Evolutionary conservation across 495 filamentous ascomycete genomes (phyloP), one percentile per base, ranked within the genome.

Genomic region (Oidiodendron maius): DNA sequence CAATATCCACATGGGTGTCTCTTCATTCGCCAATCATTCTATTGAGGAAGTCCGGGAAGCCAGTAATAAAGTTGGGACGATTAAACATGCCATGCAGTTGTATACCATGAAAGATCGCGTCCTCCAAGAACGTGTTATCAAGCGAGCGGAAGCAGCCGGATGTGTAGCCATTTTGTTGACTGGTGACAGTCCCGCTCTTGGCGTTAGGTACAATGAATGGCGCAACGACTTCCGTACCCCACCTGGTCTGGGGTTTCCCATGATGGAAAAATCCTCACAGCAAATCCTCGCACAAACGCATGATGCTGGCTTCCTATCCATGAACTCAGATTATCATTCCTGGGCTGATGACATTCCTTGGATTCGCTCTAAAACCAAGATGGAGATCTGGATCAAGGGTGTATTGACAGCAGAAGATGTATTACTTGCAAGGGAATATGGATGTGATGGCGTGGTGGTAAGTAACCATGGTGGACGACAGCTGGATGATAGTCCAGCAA

Each of bases 61-160:
- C 18, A 53, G 36, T 24, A 43, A 23, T 11, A 40, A 46, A 20
- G 58, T 69, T 1, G 52, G 28, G 15, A 18, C 35, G 18, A 51
- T 62, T 10, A 62, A 62, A 4, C 77, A 86, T 58, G 88, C 87
- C 67, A 82, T 89, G 55, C 88, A 91, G 54, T 65, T 94, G 32
- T 94, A 94, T 55, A 85, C 90, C 42, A 82, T 90, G 62, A 77
- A 77, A 34, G 74, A 87, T 52, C 76, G 85, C 1, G 46, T 62
- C 26, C 83, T 84, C 50, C 78, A 82, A 10, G 82, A 79, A 36
- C 66, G 62, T 0, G 67, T 91, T 10, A 65, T 93, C 0, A 65
- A 66, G 1, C 66, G 74, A 37, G 79, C 77, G 32, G 67, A 61
- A 17, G 68, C 70, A 24, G 68, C 76, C 1, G 81, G 81, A 39